phyloP scores from a whole-genome alignment of 805 yeast genomes.

The Starmerella floricola region DNA sequence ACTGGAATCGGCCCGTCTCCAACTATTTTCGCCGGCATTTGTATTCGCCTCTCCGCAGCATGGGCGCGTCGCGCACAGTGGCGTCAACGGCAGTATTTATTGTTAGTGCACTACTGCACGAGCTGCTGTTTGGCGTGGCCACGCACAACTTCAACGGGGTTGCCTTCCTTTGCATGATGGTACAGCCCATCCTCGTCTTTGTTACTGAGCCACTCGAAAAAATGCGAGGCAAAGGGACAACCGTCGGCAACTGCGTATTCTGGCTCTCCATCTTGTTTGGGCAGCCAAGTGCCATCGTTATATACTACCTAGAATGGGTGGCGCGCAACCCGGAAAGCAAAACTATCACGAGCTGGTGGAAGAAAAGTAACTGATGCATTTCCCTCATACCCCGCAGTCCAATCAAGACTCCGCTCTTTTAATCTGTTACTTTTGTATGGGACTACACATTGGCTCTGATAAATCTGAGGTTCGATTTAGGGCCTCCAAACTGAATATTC shows the following conservation, averaged over 20 bases:
- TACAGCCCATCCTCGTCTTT: conserved; percentile 34
- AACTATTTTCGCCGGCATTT: conserved; percentile 36
- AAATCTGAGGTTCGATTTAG: no score
- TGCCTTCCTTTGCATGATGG: conserved; percentile 35
- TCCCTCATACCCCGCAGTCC: not conserved
- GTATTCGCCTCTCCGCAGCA: conserved; percentile 31
- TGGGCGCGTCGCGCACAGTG: conserved; percentile 26
- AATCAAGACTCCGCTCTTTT: no score
- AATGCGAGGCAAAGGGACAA: conserved; percentile 32
- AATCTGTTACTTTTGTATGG: no score
- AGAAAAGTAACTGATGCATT: not conserved
- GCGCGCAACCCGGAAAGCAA: conserved; percentile 13
- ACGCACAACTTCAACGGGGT: conserved; percentile 38
- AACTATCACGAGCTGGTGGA: conserved; percentile 5
- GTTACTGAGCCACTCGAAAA: conserved; percentile 35
- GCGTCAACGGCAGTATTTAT: conserved; percentile 33
- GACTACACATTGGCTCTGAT: no score
- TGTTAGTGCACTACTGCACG: conserved; percentile 37
- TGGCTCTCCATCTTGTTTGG: conserved; percentile 38
- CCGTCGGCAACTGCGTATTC: conserved; percentile 37
- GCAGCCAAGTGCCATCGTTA: conserved; percentile 35
- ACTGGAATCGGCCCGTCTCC: conserved; percentile 37
- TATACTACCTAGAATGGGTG: conserved; percentile 37
- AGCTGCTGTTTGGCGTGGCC: conserved; percentile 37
- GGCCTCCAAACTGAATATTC: no score